phyloP scores from a whole-genome alignment of 2,329 filamentous ascomycete species.

The Salinomyces thailandicus region DNA sequence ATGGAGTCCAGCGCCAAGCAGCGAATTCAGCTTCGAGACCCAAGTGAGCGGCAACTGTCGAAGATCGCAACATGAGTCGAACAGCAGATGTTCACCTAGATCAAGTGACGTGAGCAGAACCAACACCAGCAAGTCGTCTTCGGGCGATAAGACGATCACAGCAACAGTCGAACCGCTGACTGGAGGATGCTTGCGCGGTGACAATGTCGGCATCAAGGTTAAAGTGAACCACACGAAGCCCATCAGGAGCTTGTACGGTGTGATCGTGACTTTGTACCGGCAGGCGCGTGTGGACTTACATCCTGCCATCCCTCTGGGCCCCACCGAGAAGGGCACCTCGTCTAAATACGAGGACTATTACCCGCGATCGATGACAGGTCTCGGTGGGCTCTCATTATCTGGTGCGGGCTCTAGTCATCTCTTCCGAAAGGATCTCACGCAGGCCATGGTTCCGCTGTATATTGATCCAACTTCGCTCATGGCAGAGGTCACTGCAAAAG shows the following conservation, averaged over 20 bases:
- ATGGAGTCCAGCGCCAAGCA: conserved; percentile 34
- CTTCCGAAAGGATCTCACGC: conserved; percentile 90
- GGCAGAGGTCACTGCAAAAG: conserved; percentile 68
- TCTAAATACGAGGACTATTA: conserved; percentile 74
- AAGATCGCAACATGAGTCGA: conserved; percentile 6
- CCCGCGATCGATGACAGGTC: conserved; percentile 73
- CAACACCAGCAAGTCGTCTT: conserved; percentile 40
- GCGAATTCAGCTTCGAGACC: conserved; percentile 39
- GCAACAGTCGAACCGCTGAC: conserved; percentile 73
- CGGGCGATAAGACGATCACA: conserved; percentile 70
- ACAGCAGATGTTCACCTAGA: conserved; percentile 5
- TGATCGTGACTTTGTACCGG: conserved; percentile 85
- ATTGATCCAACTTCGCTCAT: conserved; percentile 71
- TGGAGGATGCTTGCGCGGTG: conserved; percentile 76
- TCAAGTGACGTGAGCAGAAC: conserved; percentile 31
- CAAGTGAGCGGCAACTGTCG: conserved; percentile 2
- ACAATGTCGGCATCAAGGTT: conserved; percentile 68
- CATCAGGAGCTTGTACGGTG: conserved; percentile 81
- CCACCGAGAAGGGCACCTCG: conserved; percentile 55
- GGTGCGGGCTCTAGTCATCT: conserved; percentile 79
- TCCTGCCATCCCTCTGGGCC: conserved; percentile 49
- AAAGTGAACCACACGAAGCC: conserved; percentile 78
- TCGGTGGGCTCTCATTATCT: conserved; percentile 76
- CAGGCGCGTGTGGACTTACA: conserved; percentile 83
- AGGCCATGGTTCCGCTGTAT: conserved; percentile 78